Base-by-base conservation (phyloP, 1,139 yeast species). In the Sugiyamaella paludigena region DNA sequence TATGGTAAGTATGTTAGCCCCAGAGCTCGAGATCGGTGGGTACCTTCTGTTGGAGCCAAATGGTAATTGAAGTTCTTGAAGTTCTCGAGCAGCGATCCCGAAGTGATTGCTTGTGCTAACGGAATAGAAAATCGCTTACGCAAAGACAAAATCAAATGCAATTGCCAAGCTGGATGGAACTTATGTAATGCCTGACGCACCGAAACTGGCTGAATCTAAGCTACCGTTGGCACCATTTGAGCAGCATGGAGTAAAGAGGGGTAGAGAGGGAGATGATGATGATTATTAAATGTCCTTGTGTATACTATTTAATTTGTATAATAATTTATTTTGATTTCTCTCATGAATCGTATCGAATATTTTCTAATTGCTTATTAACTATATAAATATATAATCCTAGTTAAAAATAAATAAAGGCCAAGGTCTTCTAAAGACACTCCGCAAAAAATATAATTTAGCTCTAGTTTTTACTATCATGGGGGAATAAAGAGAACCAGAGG, bases 41-140 rank as follows among this genome's bases (percentile, higher is more conserved):
- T n/a, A n/a, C n/a, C n/a, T n/a, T n/a, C n/a, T n/a, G n/a, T n/a
- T n/a, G n/a, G n/a, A n/a, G n/a, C n/a, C n/a, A n/a, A n/a, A n/a
- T n/a, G n/a, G n/a, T n/a, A n/a, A n/a, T n/a, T n/a, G n/a, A n/a
- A n/a, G n/a, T n/a, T n/a, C n/a, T n/a, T n/a, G n/a, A n/a, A n/a
- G n/a, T n/a, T n/a, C n/a, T n/a, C n/a, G n/a, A n/a, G n/a, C n/a
- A n/a, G n/a, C n/a, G n/a, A n/a, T n/a, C n/a, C n/a, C n/a, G 12
- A n/a, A 12, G 11, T 10, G 19, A 31, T 15, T 11, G 28, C 16
- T 11, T 16, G 4, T 10, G 2, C 38, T 41, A 33, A 29, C 34
- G 4, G 12, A 30, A 12, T 31, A 34, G 37, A 65, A 59, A 15
- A 68, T 85, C 7, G 73, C 72, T 36, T 80, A 68, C 61, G 76